These are phyloP conservation scores for Cymbidium sinense DNA, from an alignment of 106 monocot species.

Conservation along the genomic window DNA sequence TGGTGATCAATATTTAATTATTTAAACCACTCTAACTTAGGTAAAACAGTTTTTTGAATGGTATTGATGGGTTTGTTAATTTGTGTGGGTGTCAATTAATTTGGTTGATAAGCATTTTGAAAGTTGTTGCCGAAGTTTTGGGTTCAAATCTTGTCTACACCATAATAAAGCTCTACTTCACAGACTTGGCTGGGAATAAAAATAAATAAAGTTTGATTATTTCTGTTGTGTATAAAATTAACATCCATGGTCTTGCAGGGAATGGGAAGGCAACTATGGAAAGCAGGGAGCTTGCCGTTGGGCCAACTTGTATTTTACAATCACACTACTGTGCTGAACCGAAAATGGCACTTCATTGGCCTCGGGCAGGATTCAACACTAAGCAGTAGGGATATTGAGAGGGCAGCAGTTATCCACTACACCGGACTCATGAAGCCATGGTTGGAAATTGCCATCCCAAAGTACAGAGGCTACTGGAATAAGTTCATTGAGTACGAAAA, in stretches of 20 bases:
- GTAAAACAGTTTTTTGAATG: too few relatives aligned
- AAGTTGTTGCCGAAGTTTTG: too few relatives aligned
- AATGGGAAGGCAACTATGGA: slow-evolving; percentile 35
- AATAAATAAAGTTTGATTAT: too few relatives aligned
- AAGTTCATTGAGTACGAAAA: slow-evolving; percentile 55
- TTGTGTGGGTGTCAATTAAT: too few relatives aligned
- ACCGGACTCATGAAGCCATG: slow-evolving; percentile 80
- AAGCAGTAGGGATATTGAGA: slow-evolving; percentile 34
- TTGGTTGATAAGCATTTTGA: too few relatives aligned
- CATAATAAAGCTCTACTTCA: too few relatives aligned
- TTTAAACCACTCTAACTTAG: too few relatives aligned
- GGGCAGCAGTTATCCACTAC: slow-evolving; percentile 71
- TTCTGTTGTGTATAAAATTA: neutral
- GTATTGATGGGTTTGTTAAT: too few relatives aligned
- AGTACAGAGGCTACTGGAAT: slow-evolving; percentile 65
- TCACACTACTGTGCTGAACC: slow-evolving; percentile 45
- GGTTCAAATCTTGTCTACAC: too few relatives aligned
- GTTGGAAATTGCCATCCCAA: slow-evolving; percentile 67
- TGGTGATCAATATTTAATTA: too few relatives aligned
- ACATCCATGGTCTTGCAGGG: slow-evolving; percentile 29
- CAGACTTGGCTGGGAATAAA: too few relatives aligned
- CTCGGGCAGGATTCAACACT: slow-evolving; percentile 38
- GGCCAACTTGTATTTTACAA: slow-evolving; percentile 84
- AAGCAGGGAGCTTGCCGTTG: slow-evolving; percentile 60
- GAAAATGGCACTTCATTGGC: slow-evolving; percentile 62